Evolutionary conservation across 192 early-diverging fungal species (phyloP), one percentile per base, ranked within the genome.

Genomic region (Coemansia sp.): DNA sequence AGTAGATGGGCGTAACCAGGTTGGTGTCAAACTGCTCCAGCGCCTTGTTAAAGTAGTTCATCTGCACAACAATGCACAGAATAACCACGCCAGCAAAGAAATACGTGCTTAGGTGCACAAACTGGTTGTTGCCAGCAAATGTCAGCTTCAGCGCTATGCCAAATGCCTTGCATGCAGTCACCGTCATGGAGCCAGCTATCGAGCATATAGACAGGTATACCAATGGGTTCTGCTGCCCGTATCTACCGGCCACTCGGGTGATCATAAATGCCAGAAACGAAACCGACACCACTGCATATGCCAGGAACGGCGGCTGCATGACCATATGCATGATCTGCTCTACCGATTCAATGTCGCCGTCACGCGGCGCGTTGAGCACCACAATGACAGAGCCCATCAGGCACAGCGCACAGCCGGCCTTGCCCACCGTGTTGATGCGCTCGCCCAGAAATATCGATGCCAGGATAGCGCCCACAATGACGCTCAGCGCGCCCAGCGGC

Each of bases 21-120:
- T 94, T 94, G 44, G 95, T 96, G 18, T 89, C 90, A 66, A 94
- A 97, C 55, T 87, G 74, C 59, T 92, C 92, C 26, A 97, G 75
- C 15, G 95, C 92, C 79, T 96, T 97, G 82, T 97, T 97, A 56
- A 97, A 93, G 72, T 96, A 97, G 72, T 97, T 97, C 86, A 96
- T 91, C 79, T 97, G 95, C 28, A 88, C 87, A n/a, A 96, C 74
- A 50, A 93, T 93, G 64, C 90, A 93, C 3, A 87, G 67, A 3
- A 71, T 73, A 20, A 93, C 90, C 20, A 90, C 82, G 28, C 87
- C 69, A 15, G 83, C 86, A 72, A 97, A 95, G 16, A 92, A 81
- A 58, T 91, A 97, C 7, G 93, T 94, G 40, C 91, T 93, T 7
- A 89, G 79, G 56, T 96, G 88, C 18, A 85, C 82, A 45, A 97